Base-by-base conservation (phyloP, 176 grass and related monocot species). In the Paspalum notatum region DNA sequence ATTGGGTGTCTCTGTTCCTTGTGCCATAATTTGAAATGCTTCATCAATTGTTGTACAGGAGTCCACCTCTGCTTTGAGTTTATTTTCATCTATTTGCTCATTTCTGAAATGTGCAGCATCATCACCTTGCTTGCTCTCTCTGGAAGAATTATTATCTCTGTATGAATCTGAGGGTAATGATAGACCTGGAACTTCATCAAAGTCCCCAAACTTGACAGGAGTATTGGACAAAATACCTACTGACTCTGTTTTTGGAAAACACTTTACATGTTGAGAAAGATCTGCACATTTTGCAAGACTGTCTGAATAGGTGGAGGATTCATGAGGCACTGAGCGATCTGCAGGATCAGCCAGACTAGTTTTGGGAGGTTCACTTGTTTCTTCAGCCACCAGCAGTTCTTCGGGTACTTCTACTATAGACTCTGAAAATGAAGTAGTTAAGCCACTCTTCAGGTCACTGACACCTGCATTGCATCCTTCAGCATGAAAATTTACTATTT, bases 161-260 rank as follows among this genome's bases (percentile, higher is more conserved):
- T 49, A 82, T n/a, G 64, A 52, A 42, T 87, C 80, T 61, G 84
- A 78, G 62, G 86, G 68, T 56, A 90, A 59, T 63, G 68, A 67
- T 88, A 85, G 46, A 80, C 66, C 71, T 72, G 66, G 32, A 80
- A 90, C 54, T 86, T 86, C 74, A 62, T 98, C 86, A 48, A 86
- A 89, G 80, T 89, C 79, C 60, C 87, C 87, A 82, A 89, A 85
- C 58, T 81, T 89, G 72, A 89, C 87, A 77, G 87, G 64, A 12
- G 87, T 78, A 59, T 53, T 79, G 25, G 89, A 78, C 27, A 88
- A 76, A 56, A 60, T 72, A 82, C 64, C 58, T 71, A 71, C 32
- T 24, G 66, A 27, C 26, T 81, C 77, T 48, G 74, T 45, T 27
- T 71, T 89, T 20, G 22, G 55, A 79, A 56, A 40, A 57, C 51